Evolutionary conservation across 106 monocot genomes (phyloP), one percentile per base, ranked within the genome.

Genomic region (Allium fistulosum): DNA sequence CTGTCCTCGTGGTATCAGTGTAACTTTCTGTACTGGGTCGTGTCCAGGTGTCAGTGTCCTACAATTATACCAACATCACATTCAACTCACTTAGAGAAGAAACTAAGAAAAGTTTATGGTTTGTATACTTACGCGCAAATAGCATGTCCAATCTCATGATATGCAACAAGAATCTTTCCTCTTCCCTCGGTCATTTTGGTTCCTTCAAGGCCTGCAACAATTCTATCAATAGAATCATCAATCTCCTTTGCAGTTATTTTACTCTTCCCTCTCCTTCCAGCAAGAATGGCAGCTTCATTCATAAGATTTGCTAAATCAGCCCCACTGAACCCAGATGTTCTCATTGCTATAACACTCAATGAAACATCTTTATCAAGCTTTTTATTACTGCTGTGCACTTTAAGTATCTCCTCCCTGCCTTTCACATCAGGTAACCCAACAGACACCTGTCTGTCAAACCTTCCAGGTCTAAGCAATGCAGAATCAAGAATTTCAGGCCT

Each of bases 221-320:
- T 85, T 0, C 84, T 56, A 61, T 88, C 84, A 9, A 88, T 85
- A 53, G 84, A 88, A 66, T 88, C 84, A 65, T 88, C 88, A n/a
- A 88, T 88, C 56, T 88, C 84, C 58, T 77, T 77, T 8, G 57
- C 57, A 18, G 79, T 77, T 59, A 88, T 88, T 55, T 61, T 82
- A 15, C 77, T 60, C 71, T 82, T 85, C 11, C 84, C 84, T 75
- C 84, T 73, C 65, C 88, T 76, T 67, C 88, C 88, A 47, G 84
- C 84, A 53, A 88, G 88, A 63, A 88, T 85, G n/a, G 88, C 88
- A 8, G 84, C 88, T 70, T 88, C 88, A 69, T 88, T 88, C 79
- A 88, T 85, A 13, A 88, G 81, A 62, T 88, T 88, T 69, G 88
- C 88, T 37, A 88, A 69, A 79, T 88, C 88, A 17, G 84, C 88